These are phyloP conservation scores for Aureobasidium lini DNA, from an alignment of 2,329 filamentous ascomycete genomes.

Conservation along the genomic window DNA sequence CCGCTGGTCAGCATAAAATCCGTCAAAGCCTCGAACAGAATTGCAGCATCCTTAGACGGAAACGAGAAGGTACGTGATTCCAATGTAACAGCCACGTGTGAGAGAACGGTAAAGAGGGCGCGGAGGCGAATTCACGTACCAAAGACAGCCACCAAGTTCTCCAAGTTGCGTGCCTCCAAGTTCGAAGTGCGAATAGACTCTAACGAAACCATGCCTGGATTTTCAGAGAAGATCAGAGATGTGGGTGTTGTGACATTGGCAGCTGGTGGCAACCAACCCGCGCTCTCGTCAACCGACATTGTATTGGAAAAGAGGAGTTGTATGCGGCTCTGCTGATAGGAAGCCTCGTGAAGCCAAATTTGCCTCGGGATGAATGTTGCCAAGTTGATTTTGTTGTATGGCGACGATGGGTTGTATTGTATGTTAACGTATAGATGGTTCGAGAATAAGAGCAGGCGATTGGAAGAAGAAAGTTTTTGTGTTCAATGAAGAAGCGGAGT, in stretches of 20 bases:
- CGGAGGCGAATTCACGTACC: slow-evolving; percentile 14
- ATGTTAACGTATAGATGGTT: not conserved
- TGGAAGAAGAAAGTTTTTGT: not conserved
- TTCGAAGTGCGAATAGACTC: slow-evolving; percentile 27
- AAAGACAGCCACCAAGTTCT: slow-evolving; percentile 29
- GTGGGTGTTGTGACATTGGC: slow-evolving; percentile 6
- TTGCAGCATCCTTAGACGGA: not conserved
- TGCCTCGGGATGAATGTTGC: not conserved
- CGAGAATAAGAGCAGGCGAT: not conserved
- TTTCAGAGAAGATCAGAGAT: slow-evolving; percentile 17
- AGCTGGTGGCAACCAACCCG: slow-evolving; percentile 1
- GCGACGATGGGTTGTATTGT: not conserved
- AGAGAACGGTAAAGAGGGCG: not conserved
- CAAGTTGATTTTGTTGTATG: not conserved
- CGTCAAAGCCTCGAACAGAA: not conserved
- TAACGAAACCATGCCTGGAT: slow-evolving; percentile 17
- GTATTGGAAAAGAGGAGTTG: not conserved
- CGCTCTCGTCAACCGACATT: slow-evolving; percentile 5
- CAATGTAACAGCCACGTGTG: not conserved
- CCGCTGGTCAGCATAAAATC: not conserved
- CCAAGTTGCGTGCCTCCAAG: slow-evolving; percentile 21
- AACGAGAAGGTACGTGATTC: not conserved
- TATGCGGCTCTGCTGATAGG: not conserved
- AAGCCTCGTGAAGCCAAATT: not conserved
- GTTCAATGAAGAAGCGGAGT: not conserved